Evolutionary conservation across 2,329 filamentous ascomycete species (phyloP).

Genomic region (Pseudocercospora cruenta): DNA sequence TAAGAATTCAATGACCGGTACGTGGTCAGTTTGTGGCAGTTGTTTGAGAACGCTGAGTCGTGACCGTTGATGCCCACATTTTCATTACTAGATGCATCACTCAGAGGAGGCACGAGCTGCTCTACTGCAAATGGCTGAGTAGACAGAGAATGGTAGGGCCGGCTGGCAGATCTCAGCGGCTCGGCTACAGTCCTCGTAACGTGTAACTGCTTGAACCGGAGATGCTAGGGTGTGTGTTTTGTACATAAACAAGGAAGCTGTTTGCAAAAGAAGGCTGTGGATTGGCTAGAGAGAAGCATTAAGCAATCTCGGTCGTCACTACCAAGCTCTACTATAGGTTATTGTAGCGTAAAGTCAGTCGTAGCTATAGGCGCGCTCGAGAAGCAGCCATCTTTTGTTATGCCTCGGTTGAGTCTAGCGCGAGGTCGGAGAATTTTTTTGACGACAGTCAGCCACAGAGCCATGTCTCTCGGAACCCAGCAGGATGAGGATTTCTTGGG

Average conservation of each 20-base stretch:
- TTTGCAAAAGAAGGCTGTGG: not conserved
- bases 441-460: not conserved
- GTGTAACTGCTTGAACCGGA: constrained; percentile 7
- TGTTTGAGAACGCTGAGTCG: not conserved
- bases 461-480: not conserved
- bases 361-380: not conserved
- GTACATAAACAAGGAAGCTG: constrained; percentile 6
- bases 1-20: not conserved
- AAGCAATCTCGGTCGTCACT: constrained; percentile 5
- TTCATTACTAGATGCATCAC: too few species aligned
- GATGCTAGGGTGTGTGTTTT: not conserved
- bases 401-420: not conserved
- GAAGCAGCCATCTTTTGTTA: not conserved
- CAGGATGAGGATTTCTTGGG: too few species aligned
- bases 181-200: not conserved
- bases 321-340: not conserved
- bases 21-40: not conserved
- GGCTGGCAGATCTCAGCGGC: not conserved
- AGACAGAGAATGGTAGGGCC: not conserved
- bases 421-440: constrained; percentile 5
- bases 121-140: not conserved
- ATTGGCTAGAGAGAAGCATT: constrained; percentile 6
- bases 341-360: not conserved
- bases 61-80: not conserved
- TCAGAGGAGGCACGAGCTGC: not conserved